Evolutionary conservation across 2,329 filamentous ascomycete species (phyloP).

Genomic region (Penicillium brevicompactum): DNA sequence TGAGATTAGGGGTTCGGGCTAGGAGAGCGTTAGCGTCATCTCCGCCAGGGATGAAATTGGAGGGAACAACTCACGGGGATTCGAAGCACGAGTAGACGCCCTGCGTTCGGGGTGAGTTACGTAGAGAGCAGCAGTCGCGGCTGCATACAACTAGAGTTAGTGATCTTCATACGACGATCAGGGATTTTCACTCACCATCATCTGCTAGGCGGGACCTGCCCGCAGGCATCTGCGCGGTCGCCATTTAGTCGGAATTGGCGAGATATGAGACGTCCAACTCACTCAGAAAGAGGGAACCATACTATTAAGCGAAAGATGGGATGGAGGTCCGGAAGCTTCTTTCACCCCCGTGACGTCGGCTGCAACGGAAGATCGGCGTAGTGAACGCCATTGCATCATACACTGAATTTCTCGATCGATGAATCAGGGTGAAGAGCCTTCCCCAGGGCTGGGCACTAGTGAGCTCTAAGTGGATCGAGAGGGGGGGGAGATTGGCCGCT

Average conservation of each 20-base stretch:
- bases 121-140: slow-evolving; percentile 64
- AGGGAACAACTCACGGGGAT: slow-evolving; percentile 27
- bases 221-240: slow-evolving; percentile 33
- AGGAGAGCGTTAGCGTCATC: slow-evolving; percentile 2
- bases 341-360: slow-evolving; percentile 34
- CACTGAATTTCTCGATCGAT: slow-evolving; percentile 14
- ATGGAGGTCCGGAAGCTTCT: slow-evolving; percentile 31
- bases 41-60: neutral
- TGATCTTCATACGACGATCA: slow-evolving; percentile 14
- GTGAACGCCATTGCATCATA: slow-evolving; percentile 26
- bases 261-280: neutral
- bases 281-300: slow-evolving; percentile 9
- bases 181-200: slow-evolving; percentile 31
- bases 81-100: slow-evolving; percentile 27
- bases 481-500: neutral
- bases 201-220: slow-evolving; percentile 33
- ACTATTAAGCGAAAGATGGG: slow-evolving; percentile 18
- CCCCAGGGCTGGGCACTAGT: neutral
- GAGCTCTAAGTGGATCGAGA: neutral
- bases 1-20: slow-evolving; percentile 54
- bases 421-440: slow-evolving; percentile 20
- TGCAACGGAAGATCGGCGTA: slow-evolving; percentile 26
- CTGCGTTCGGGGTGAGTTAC: slow-evolving; percentile 49
- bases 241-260: slow-evolving; percentile 25
- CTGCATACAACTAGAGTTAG: slow-evolving; percentile 34